A percentile compares a stretch with the other conserved stretches of the same genome.
Conservation (phyloP, 441 rosid species). For the Populus tomentosa region DNA sequence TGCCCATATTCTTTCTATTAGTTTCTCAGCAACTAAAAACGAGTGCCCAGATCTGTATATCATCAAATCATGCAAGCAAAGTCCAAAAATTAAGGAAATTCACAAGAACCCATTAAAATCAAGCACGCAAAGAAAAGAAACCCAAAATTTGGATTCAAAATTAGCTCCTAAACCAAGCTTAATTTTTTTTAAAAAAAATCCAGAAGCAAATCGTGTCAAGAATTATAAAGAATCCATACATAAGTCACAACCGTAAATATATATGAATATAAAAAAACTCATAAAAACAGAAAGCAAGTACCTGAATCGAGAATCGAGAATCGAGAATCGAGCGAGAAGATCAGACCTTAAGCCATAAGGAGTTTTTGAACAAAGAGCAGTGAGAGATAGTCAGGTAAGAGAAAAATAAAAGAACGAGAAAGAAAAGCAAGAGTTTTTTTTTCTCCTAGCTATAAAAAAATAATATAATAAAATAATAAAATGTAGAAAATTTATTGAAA, state of each 20-base stretch:
- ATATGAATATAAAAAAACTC: not conserved
- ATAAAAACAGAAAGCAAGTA: not conserved
- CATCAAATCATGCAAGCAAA: constrained; percentile 14
- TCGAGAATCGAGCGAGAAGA: not conserved
- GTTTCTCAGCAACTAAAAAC: constrained; percentile 12
- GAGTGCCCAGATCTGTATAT: constrained; percentile 27
- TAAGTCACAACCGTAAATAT: not conserved
- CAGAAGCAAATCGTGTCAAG: not conserved
- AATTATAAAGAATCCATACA: not conserved
- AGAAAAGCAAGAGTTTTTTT: too few species aligned
- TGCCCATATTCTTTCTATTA: not conserved
- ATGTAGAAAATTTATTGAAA: too few species aligned
- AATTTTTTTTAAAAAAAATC: not conserved
- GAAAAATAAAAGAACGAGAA: not conserved
- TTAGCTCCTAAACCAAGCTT: not conserved
- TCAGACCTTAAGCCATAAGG: not conserved
- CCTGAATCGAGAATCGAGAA: constrained; percentile 6
- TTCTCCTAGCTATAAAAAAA: too few species aligned
- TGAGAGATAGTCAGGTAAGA: too few species aligned
- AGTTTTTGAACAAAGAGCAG: not conserved
- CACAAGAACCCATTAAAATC: not conserved
- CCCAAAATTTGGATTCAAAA: not conserved
- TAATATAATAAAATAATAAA: too few species aligned
- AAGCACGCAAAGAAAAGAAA: not conserved
- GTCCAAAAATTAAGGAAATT: not conserved